phyloP scores from a whole-genome alignment of 176 grass and related monocot species.

The Ensete ventricosum region DNA sequence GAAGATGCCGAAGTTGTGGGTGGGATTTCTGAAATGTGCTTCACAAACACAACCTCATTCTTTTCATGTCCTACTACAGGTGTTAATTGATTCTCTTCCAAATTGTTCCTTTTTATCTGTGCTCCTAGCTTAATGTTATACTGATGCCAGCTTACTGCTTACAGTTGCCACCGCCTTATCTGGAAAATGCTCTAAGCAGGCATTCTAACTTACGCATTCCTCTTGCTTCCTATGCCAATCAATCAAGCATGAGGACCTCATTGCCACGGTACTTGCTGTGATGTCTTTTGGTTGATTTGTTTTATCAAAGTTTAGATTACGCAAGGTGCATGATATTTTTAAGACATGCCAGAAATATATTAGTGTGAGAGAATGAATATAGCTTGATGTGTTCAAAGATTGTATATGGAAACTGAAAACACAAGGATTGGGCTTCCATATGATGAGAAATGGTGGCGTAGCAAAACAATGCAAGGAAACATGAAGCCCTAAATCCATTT shows the following conservation, averaged over 20 bases:
- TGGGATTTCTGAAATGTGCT: constrained; percentile 87
- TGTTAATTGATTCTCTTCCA: constrained; percentile 20
- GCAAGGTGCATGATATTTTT: not conserved
- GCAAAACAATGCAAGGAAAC: too few relatives aligned
- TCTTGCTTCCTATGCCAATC: constrained; percentile 18
- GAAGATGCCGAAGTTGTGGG: constrained; percentile 94
- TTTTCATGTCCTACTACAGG: constrained; percentile 86
- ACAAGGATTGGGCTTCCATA: too few relatives aligned
- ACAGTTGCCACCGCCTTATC: constrained; percentile 12
- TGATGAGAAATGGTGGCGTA: too few relatives aligned
- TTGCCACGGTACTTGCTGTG: constrained; percentile 1
- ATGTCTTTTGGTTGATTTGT: not conserved
- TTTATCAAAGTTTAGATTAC: not conserved
- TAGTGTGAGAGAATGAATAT: not conserved
- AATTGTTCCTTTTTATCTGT: constrained; percentile 5
- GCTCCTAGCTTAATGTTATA: not conserved
- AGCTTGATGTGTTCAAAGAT: too few relatives aligned
- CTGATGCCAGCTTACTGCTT: constrained; percentile 20
- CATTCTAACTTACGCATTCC: constrained; percentile 10
- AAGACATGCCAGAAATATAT: not conserved
- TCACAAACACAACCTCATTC: constrained; percentile 85
- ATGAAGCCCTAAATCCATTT: too few relatives aligned
- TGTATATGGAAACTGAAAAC: not conserved
- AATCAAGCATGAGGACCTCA: constrained; percentile 10
- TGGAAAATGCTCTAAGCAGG: constrained; percentile 15